Percentiles rank a stretch among this genome's conserved stretches.
phyloP scores from a whole-genome alignment of 352 stramenopile genomes.

The Lagenidium giganteum region DNA sequence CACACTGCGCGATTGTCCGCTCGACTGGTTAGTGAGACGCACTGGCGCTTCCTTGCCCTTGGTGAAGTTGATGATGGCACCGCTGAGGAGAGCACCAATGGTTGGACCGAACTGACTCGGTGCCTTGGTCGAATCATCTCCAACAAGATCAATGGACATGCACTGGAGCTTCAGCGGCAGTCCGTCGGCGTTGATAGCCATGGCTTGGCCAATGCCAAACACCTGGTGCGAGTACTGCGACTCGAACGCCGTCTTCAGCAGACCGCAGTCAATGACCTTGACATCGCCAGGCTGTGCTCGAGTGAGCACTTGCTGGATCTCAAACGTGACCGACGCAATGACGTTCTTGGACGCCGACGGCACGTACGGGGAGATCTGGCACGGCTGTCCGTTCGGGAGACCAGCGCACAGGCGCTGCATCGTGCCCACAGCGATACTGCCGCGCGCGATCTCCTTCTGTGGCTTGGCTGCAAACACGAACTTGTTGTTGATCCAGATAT shows the following conservation, averaged over 20 bases:
- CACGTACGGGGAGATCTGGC: slow-evolving; percentile 60
- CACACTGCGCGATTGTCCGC: slow-evolving; percentile 68
- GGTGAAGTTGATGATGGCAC: slow-evolving; percentile 70
- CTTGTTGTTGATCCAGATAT: slow-evolving; percentile 80
- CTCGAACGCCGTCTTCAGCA: slow-evolving; percentile 69
- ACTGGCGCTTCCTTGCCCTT: slow-evolving; percentile 74
- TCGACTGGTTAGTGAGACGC: slow-evolving; percentile 76
- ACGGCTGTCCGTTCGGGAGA: slow-evolving; percentile 57
- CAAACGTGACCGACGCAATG: slow-evolving; percentile 71
- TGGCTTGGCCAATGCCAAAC: slow-evolving; percentile 68
- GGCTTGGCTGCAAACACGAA: slow-evolving; percentile 77
- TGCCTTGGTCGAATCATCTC: slow-evolving; percentile 13
- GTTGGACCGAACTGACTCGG: slow-evolving; percentile 24
- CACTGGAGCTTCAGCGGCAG: slow-evolving; percentile 70
- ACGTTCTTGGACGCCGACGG: slow-evolving; percentile 35
- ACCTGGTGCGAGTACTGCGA: slow-evolving; percentile 65
- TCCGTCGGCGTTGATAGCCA: slow-evolving; percentile 56
- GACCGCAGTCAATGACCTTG: slow-evolving; percentile 64
- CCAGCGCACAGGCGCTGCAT: slow-evolving; percentile 80
- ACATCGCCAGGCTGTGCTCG: slow-evolving; percentile 52
- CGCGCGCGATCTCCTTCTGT: slow-evolving; percentile 53
- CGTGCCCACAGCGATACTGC: slow-evolving; percentile 58
- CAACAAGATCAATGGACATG: slow-evolving; percentile 41
- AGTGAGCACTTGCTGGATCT: slow-evolving; percentile 76
- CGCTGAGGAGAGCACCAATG: slow-evolving; percentile 51